Evolutionary conservation across 2,329 filamentous ascomycete species (phyloP).

Genomic region (Fusarium redolens): DNA sequence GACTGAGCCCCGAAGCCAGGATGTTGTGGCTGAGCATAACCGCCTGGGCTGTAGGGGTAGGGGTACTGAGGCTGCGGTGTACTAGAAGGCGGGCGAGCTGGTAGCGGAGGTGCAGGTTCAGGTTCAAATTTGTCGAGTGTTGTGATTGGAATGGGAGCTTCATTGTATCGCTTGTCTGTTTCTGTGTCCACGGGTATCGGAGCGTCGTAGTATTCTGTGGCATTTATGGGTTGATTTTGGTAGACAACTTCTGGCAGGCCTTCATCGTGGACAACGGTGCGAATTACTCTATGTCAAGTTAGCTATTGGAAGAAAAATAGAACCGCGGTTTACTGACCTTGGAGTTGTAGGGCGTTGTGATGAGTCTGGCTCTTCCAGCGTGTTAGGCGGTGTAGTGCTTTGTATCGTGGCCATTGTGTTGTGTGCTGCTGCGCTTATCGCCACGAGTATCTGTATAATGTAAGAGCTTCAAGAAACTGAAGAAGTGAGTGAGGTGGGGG

Average conservation of each 20-base stretch:
- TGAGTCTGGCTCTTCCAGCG: not conserved
- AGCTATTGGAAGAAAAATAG: not conserved
- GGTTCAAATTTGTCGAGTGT: not conserved
- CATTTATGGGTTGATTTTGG: not conserved
- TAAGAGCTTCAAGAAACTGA: not conserved
- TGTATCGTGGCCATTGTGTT: slow-evolving; percentile 9
- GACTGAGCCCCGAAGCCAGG: not conserved
- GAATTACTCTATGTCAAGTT: slow-evolving; percentile 9
- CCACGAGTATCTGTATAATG: too few relatives aligned
- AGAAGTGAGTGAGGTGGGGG: not conserved
- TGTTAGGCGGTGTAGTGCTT: not conserved
- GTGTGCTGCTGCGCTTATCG: not conserved
- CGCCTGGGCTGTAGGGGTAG: not conserved
- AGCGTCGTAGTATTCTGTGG: slow-evolving; percentile 17
- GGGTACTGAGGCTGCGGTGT: slow-evolving; percentile 1
- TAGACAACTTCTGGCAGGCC: slow-evolving; percentile 36
- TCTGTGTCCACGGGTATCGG: slow-evolving; percentile 35
- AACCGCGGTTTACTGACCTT: not conserved
- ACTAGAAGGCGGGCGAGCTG: not conserved
- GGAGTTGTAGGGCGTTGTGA: slow-evolving; percentile 1
- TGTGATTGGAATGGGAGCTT: slow-evolving; percentile 16
- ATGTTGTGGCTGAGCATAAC: not conserved
- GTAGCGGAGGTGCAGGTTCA: slow-evolving; percentile 6
- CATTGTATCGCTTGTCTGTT: slow-evolving; percentile 9
- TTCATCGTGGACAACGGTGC: slow-evolving; percentile 25